Evolutionary conservation across 192 early-diverging fungal species (phyloP).

Genomic region (Diversispora eburnea): DNA sequence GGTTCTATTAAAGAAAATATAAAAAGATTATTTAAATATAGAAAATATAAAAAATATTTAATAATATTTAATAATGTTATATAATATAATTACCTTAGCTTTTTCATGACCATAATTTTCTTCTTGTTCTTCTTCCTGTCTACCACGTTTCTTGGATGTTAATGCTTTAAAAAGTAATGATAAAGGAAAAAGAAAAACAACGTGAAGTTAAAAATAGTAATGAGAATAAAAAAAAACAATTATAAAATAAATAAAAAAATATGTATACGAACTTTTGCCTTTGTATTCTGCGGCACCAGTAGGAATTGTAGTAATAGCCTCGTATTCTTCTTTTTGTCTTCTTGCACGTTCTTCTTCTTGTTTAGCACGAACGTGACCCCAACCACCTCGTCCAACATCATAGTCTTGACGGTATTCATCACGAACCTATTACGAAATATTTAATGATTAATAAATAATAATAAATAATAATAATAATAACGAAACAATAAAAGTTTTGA

Average conservation of each 20-base stretch:
- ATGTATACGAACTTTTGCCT: slow-evolving; percentile 8
- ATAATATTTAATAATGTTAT: not conserved
- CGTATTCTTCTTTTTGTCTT: slow-evolving; percentile 60
- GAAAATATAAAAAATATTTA: not conserved
- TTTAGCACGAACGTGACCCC: slow-evolving; percentile 75
- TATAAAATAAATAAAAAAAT: not conserved
- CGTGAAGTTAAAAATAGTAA: not conserved
- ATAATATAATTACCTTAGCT: not conserved
- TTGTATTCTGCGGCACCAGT: slow-evolving; percentile 46
- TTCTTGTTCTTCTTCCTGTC: not conserved
- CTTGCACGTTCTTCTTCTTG: slow-evolving; percentile 73
- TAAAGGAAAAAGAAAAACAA: not conserved
- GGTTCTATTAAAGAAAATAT: slow-evolving; percentile 26
- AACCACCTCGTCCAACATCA: slow-evolving; percentile 93
- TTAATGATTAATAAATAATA: slow-evolving; percentile 5
- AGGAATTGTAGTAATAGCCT: slow-evolving; percentile 58
- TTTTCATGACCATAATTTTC: not conserved
- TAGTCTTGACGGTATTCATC: slow-evolving; percentile 95
- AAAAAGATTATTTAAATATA: not conserved
- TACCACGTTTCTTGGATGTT: not conserved
- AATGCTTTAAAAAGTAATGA: not conserved
- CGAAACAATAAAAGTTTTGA: not conserved
- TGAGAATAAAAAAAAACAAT: not conserved
- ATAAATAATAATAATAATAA: not conserved
- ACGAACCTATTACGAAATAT: slow-evolving; percentile 51